phyloP scores from a whole-genome alignment of 2,329 filamentous ascomycete species.

The Sporothrix dimorphospora region DNA sequence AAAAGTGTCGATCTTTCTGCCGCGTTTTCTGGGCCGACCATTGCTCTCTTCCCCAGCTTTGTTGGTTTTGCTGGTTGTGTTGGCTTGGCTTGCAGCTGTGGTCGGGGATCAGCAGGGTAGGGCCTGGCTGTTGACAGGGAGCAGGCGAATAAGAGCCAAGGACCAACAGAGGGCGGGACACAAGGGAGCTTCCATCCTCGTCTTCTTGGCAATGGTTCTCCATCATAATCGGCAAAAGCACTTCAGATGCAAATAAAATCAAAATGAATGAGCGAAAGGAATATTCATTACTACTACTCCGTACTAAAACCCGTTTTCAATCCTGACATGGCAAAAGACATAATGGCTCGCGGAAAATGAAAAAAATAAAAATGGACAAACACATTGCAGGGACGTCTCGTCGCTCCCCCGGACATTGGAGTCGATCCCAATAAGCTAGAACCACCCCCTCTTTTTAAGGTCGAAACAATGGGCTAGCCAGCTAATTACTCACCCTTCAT shows the following conservation, averaged over 20 bases:
- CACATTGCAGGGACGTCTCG: neutral
- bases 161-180: neutral
- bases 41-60: neutral
- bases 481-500: neutral
- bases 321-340: neutral
- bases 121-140: neutral
- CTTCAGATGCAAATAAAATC: neutral
- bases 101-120: neutral
- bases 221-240: neutral
- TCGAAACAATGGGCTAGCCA: neutral
- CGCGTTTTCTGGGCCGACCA: neutral
- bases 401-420: neutral
- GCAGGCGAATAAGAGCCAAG: neutral
- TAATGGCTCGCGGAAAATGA: conserved; percentile 9
- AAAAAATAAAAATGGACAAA: neutral
- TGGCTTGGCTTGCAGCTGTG: conserved; percentile 5
- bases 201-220: neutral
- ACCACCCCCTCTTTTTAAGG: neutral
- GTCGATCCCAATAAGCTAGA: neutral
- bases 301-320: neutral
- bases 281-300: neutral
- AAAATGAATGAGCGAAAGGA: neutral
- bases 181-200: neutral
- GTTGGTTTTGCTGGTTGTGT: neutral
- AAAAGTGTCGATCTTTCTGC: neutral